Base-by-base conservation (phyloP, 495 filamentous ascomycete species). In the Annulohypoxylon stygium region DNA sequence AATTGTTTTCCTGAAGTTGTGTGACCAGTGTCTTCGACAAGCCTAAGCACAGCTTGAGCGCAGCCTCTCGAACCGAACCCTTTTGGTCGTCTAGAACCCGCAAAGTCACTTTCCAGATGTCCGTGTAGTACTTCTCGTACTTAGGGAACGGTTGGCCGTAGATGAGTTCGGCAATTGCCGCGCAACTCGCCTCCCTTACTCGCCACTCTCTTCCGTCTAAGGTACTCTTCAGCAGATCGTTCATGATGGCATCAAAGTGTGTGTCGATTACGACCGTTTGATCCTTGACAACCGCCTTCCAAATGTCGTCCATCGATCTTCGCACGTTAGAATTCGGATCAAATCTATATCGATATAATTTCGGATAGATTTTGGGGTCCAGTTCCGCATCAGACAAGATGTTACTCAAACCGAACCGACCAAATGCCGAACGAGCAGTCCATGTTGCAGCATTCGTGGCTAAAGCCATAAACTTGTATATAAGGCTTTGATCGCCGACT, bases 401-500 rank as follows among this genome's bases (percentile, higher is more conserved):
- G 64, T 87, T 95, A 76, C 93, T 95, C 63, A 99, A 87, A 1
- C 96, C 96, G 71, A 98, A 97, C 14, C 94, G 88, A 14, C 96
- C 95, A 80, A 99, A 97, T 0, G 96, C 95, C 2, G 96, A 95
- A 23, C 96, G 89, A 20, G 93, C 97, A 2, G 94, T 94, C 96
- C 96, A 99, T 36, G 97, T 93, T 0, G 95, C 93, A 63, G 97
- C 97, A 71, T 97, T 96, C 1, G 93, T 91, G 2, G 96, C 96
- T 67, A 99, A 82, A 0, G 93, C 93, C 96, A 99, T 99, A 79
- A 98, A 97, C 64, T 94, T 91, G 81, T 99, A 99, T 7, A 98
- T 93, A 2, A 99, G 86, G 66, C 93, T 96, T 30, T 94, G 93
- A 77, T 98, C 95, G 20, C 96, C 96, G 14, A 97, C 93, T 83